These are phyloP conservation scores for Akanthomyces uredinophilus DNA, from an alignment of 2,329 filamentous ascomycete species.

Conservation along the genomic window DNA sequence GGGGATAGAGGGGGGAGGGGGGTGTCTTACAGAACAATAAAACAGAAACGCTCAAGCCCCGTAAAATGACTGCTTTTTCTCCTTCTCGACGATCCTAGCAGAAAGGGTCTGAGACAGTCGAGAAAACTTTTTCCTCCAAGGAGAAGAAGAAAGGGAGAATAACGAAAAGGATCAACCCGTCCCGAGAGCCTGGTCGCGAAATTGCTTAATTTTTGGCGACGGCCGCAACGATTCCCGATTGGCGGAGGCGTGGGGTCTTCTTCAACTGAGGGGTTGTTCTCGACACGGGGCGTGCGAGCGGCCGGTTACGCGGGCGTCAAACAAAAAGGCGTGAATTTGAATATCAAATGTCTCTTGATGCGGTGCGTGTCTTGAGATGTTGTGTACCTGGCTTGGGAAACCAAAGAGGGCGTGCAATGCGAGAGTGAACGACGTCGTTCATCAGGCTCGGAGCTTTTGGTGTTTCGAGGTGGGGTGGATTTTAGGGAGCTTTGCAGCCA, in stretches of 20 bases:
- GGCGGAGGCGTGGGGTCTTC: background rate
- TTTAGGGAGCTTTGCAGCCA: conserved; percentile 5
- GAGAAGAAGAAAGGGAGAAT: background rate
- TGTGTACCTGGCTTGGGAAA: background rate
- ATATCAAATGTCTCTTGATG: background rate
- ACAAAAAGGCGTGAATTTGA: no score
- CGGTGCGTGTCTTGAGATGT: background rate
- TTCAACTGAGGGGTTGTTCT: background rate
- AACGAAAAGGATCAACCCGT: background rate
- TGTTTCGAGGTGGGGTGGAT: background rate
- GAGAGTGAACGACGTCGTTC: conserved; percentile 6
- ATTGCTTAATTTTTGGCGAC: conserved; percentile 3
- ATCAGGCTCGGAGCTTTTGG: background rate
- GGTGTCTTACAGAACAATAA: conserved; percentile 12
- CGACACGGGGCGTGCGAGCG: background rate
- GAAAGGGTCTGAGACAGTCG: background rate
- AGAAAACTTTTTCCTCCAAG: background rate
- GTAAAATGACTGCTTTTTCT: background rate
- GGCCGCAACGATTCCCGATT: conserved; percentile 6
- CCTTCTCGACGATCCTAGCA: background rate
- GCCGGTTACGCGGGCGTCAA: background rate
- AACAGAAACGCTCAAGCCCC: conserved; percentile 10
- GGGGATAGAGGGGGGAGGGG: background rate
- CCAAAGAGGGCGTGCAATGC: background rate
- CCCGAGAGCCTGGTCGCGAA: background rate